Conservation (phyloP, 768 basidiomycete species). For the Psilocybe cyanescens region DNA sequence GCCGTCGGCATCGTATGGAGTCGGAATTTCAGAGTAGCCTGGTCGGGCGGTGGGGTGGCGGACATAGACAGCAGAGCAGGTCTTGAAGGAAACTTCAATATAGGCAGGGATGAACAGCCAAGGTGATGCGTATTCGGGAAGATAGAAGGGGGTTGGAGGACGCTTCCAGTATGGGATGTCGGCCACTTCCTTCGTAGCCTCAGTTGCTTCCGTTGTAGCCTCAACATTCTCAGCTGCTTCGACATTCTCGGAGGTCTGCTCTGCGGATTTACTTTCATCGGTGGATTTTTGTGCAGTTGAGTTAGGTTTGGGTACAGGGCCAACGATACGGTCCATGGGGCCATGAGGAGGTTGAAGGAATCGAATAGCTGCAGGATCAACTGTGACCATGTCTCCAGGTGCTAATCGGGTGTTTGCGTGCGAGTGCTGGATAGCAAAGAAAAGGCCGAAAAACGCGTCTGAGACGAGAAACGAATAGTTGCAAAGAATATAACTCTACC, state of each 20-base stretch:
- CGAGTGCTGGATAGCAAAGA: conserved; percentile 56
- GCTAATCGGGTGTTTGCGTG: conserved; percentile 87
- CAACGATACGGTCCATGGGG: conserved; percentile 38
- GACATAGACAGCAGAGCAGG: conserved; percentile 91
- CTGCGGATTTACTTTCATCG: not conserved
- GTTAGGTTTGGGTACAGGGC: conserved; percentile 9
- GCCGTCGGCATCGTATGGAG: conserved; percentile 95
- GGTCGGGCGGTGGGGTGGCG: conserved; percentile 97
- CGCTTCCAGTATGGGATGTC: not conserved
- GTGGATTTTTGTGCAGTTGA: not conserved
- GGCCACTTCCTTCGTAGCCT: not conserved
- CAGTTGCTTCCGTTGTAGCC: conserved; percentile 4
- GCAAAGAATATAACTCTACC: conserved; percentile 50
- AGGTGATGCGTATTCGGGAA: conserved; percentile 87
- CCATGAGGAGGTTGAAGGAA: conserved; percentile 57
- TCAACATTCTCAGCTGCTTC: conserved; percentile 12
- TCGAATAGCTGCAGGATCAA: conserved; percentile 79
- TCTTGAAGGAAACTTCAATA: conserved; percentile 77
- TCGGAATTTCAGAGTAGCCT: conserved; percentile 93
- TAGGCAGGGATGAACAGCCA: conserved; percentile 86
- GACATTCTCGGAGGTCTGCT: not conserved
- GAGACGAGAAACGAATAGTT: not conserved
- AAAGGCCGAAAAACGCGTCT: not conserved
- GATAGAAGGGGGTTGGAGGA: conserved; percentile 74
- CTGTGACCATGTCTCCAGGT: conserved; percentile 93